Conservation (phyloP, 2,329 filamentous ascomycete species). For the Didymosphaeria variabile region DNA sequence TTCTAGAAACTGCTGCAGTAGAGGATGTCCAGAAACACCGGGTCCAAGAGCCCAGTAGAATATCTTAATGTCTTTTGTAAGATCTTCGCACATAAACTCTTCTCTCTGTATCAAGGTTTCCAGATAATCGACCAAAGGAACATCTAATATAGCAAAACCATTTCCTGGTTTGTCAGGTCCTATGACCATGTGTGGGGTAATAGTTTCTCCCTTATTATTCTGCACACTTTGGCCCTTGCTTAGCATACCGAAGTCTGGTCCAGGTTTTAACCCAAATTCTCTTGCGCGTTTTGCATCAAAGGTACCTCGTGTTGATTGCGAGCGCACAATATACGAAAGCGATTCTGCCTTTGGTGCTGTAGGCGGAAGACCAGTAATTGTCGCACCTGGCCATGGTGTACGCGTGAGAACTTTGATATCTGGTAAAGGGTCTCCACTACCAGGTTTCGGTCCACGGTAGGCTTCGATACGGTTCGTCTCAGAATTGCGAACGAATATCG, state of each 20-base stretch:
- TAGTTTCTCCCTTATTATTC: conserved; percentile 69
- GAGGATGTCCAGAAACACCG: conserved; percentile 69
- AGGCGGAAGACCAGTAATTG: conserved; percentile 70
- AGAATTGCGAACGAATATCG: conserved; percentile 72
- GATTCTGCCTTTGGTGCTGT: conserved; percentile 73
- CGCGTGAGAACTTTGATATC: conserved; percentile 77
- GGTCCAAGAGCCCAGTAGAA: conserved; percentile 85
- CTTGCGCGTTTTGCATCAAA: conserved; percentile 75
- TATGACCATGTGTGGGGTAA: conserved; percentile 90
- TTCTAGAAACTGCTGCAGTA: conserved; percentile 74
- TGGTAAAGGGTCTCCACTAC: conserved; percentile 59
- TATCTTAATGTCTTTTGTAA: conserved; percentile 73
- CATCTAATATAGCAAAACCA: conserved; percentile 81
- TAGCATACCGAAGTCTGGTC: conserved; percentile 67
- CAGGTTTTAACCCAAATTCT: conserved; percentile 69
- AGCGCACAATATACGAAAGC: conserved; percentile 87
- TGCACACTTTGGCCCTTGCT: conserved; percentile 70
- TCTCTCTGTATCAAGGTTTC: conserved; percentile 72
- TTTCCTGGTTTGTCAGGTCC: conserved; percentile 71
- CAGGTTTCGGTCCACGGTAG: conserved; percentile 75
- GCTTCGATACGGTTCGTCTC: conserved; percentile 70
- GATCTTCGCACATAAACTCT: conserved; percentile 72
- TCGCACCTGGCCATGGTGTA: conserved; percentile 79
- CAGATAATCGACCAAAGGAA: conserved; percentile 76
- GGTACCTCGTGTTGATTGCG: conserved; percentile 78